phyloP scores from a whole-genome alignment of 2,329 filamentous ascomycete genomes.

The Pseudopyrenochaeta lycopersici region DNA sequence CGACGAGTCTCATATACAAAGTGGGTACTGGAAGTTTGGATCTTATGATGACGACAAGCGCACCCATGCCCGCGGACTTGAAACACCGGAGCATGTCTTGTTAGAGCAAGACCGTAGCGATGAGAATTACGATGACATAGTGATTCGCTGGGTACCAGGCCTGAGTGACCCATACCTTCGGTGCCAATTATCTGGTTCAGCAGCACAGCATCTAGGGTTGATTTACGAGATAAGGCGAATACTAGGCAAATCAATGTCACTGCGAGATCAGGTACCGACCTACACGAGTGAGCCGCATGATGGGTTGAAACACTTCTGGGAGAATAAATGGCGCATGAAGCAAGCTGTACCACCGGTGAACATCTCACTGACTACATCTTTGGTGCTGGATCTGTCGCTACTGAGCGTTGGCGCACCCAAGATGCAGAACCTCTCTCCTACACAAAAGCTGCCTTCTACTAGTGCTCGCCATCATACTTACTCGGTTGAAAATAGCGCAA shows the following conservation, averaged over 20 bases:
- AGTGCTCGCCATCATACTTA: too few relatives aligned
- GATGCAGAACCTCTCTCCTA: too few relatives aligned
- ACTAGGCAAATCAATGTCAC: slow-evolving; percentile 16
- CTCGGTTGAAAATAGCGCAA: too few relatives aligned
- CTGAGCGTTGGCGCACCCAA: too few relatives aligned
- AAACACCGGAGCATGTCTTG: slow-evolving; percentile 24
- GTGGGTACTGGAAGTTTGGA: slow-evolving; percentile 28
- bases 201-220: slow-evolving; percentile 15
- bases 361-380: not conserved
- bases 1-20: slow-evolving; percentile 3
- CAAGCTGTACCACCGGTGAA: too few relatives aligned
- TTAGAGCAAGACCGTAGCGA: slow-evolving; percentile 15
- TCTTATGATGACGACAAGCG: slow-evolving; percentile 20
- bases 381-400: too few relatives aligned
- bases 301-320: slow-evolving; percentile 13
- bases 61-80: slow-evolving; percentile 16
- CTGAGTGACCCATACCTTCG: slow-evolving; percentile 5
- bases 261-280: slow-evolving; percentile 17
- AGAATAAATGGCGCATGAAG: not conserved
- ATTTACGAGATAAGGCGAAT: slow-evolving; percentile 22
- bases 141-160: slow-evolving; percentile 25
- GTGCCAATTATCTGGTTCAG: slow-evolving; percentile 9
- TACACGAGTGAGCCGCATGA: slow-evolving; percentile 16
- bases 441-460: too few relatives aligned
- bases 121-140: slow-evolving; percentile 17